Percentiles rank a stretch among this genome's conserved stretches.
phyloP scores from a whole-genome alignment of 345 rosid genomes.

The Hypericum androsaemum region DNA sequence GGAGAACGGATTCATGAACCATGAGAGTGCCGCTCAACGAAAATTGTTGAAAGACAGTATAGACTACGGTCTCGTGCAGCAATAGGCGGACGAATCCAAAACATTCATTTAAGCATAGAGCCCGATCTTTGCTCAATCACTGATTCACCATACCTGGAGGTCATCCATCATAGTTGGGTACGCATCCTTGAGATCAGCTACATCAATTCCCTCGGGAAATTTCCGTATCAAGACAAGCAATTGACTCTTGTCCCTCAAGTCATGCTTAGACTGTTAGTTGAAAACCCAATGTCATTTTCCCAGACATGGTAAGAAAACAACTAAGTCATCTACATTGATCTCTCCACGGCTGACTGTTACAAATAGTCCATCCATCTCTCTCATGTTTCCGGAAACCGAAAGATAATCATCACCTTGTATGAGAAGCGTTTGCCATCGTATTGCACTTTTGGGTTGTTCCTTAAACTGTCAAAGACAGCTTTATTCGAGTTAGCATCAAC shows the following conservation, averaged over 20 bases:
- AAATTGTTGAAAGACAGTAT: neutral
- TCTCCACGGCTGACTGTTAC: no score
- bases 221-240: neutral
- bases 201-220: neutral
- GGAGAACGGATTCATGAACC: no score
- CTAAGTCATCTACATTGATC: no score
- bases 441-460: slow-evolving; percentile 1
- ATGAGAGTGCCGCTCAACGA: no score
- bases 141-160: neutral
- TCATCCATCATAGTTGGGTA: slow-evolving; percentile 1
- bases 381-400: no score
- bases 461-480: neutral
- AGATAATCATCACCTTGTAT: neutral
- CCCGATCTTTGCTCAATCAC: no score
- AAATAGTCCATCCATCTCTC: no score
- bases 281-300: neutral
- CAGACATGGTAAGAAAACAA: neutral
- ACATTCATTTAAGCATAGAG: neutral
- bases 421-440: slow-evolving; percentile 3
- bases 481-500: slow-evolving; percentile 27
- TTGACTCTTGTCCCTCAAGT: neutral
- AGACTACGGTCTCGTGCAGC: neutral
- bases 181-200: neutral
- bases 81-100: neutral
- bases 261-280: slow-evolving; percentile 1